Percentiles rank a stretch among this genome's conserved stretches.
These are phyloP conservation scores for Flaveria robusta DNA, from an alignment of 129 eudicot species.

Conservation along the genomic window DNA sequence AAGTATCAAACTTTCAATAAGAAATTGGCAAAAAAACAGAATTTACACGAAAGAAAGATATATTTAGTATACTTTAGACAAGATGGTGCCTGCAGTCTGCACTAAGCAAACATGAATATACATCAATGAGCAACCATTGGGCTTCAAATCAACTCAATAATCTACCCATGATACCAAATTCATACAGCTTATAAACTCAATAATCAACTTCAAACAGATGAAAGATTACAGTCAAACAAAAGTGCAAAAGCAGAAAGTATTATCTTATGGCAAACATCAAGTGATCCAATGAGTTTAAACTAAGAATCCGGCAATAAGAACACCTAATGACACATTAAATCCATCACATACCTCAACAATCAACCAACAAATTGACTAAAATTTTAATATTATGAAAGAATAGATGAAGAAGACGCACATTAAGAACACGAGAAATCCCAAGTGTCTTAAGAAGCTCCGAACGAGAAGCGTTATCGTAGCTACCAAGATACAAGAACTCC, in stretches of 20 bases:
- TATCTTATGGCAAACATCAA: background rate
- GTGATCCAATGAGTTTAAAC: background rate
- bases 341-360: background rate
- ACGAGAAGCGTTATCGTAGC: conserved; percentile 95
- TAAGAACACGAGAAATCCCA: conserved; percentile 84
- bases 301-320: background rate
- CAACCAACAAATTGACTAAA: background rate
- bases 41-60: conserved; percentile 18
- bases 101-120: background rate
- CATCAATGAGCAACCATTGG: background rate
- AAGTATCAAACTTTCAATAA: background rate
- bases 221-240: background rate
- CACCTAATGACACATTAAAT: background rate
- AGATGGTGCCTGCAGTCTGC: background rate
- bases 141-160: background rate
- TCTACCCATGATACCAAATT: background rate
- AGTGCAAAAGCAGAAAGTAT: background rate
- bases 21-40: conserved; percentile 13
- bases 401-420: conserved; percentile 43
- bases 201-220: background rate
- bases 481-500: conserved; percentile 77
- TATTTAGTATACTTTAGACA: background rate
- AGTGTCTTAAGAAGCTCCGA: conserved; percentile 87
- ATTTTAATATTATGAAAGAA: background rate
- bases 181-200: background rate